phyloP scores from a whole-genome alignment of 2,329 filamentous ascomycete genomes.

The Cladophialophora yegresii region DNA sequence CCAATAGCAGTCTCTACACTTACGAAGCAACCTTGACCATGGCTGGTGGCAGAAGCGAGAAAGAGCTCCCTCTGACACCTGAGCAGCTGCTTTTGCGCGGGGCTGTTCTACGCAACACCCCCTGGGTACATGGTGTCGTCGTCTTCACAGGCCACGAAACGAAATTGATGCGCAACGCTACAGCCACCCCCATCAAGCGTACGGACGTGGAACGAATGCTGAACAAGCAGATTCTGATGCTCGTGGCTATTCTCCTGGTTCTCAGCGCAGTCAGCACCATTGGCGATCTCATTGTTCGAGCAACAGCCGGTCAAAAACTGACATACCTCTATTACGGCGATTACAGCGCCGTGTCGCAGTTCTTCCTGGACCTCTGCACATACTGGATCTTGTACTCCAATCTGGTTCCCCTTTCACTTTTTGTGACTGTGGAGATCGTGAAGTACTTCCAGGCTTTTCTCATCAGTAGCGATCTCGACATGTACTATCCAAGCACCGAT shows the following conservation, averaged over 20 bases:
- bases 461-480: constrained; percentile 96
- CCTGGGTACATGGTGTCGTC: constrained; percentile 93
- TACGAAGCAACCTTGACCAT: constrained; percentile 96
- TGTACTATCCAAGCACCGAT: constrained; percentile 94
- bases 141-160: constrained; percentile 98
- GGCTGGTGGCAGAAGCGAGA: constrained; percentile 85
- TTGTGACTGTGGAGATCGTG: constrained; percentile 95
- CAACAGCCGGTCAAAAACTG: constrained; percentile 63
- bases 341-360: constrained; percentile 72
- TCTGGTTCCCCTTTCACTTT: constrained; percentile 93
- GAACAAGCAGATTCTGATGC: constrained; percentile 87
- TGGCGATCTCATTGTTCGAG: constrained; percentile 80
- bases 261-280: constrained; percentile 89
- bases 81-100: constrained; percentile 92
- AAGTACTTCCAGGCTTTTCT: constrained; percentile 98
- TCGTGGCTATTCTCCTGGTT: constrained; percentile 78
- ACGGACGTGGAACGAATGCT: constrained; percentile 94
- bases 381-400: constrained; percentile 99
- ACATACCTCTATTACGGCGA: constrained; percentile 65
- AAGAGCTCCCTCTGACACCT: constrained; percentile 83
- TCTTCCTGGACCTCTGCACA: constrained; percentile 92
- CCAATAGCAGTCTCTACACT: constrained; percentile 96
- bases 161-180: constrained; percentile 98
- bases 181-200: constrained; percentile 93
- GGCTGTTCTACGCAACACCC: constrained; percentile 91